Percentiles rank a stretch among this genome's conserved stretches.
These are phyloP conservation scores for Sporothrix brunneoviolacea DNA, from an alignment of 2,329 filamentous ascomycete genomes.

Conservation along the genomic window DNA sequence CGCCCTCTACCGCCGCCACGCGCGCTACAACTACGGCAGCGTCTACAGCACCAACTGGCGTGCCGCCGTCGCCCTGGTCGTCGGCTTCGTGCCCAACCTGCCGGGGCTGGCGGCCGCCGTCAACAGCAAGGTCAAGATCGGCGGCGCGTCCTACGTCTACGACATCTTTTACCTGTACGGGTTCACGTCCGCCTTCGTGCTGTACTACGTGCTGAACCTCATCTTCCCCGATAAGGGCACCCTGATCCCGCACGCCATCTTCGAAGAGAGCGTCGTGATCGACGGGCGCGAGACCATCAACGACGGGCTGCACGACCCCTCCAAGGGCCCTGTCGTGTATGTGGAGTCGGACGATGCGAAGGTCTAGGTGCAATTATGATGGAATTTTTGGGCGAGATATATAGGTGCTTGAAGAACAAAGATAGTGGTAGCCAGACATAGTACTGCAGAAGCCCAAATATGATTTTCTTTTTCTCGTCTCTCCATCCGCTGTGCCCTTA, in stretches of 20 bases:
- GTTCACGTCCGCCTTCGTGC: slow-evolving; percentile 28
- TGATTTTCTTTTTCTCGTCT: too few relatives aligned
- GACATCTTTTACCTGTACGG: slow-evolving; percentile 33
- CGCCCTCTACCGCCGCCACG: slow-evolving; percentile 29
- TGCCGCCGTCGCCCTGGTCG: slow-evolving; percentile 17
- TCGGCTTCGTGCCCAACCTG: slow-evolving; percentile 19
- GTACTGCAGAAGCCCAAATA: too few relatives aligned
- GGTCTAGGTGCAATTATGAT: background rate
- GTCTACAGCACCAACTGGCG: slow-evolving; percentile 20
- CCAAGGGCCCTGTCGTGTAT: background rate
- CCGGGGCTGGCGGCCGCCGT: slow-evolving; percentile 22
- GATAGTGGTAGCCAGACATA: too few relatives aligned
- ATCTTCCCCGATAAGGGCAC: slow-evolving; percentile 19
- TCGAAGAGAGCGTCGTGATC: slow-evolving; percentile 21
- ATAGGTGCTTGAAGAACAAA: too few relatives aligned
- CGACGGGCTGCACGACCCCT: slow-evolving; percentile 8
- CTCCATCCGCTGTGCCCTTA: too few relatives aligned
- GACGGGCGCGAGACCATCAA: slow-evolving; percentile 8
- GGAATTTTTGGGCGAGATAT: too few relatives aligned
- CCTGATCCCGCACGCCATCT: slow-evolving; percentile 25
- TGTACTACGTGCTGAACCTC: slow-evolving; percentile 22
- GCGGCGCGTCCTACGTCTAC: slow-evolving; percentile 27
- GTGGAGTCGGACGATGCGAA: background rate
- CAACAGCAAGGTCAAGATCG: slow-evolving; percentile 21
- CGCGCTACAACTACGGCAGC: slow-evolving; percentile 36